Evolutionary conservation across 108 stramenopile genomes (phyloP).

Genomic region (Asterionellopsis glacialis): DNA sequence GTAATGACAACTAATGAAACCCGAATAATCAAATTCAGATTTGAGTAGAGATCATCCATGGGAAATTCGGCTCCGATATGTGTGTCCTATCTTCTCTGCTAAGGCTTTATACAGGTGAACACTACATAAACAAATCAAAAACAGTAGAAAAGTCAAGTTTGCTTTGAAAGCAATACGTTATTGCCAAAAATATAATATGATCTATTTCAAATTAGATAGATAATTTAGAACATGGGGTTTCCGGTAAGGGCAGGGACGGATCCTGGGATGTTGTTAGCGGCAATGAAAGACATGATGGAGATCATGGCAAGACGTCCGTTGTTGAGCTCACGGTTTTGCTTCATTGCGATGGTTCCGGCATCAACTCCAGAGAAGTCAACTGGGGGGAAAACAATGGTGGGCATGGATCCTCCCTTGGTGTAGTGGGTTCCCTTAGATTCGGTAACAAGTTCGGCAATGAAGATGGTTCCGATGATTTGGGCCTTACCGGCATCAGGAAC

Average conservation of each 20-base stretch:
- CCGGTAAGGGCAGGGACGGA: constrained; percentile 59
- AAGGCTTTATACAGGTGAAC: no score
- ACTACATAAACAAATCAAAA: no score
- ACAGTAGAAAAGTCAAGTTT: no score
- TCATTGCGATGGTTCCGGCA: constrained; percentile 43
- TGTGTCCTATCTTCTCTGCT: no score
- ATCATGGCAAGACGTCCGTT: constrained; percentile 76
- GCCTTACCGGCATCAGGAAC: constrained; percentile 79
- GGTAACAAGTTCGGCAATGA: constrained; percentile 64
- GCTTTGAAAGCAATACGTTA: no score
- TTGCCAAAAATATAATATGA: no score
- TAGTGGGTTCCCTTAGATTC: constrained; percentile 75
- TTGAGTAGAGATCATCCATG: no score
- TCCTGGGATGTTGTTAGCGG: constrained; percentile 63
- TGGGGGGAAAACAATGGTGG: constrained; percentile 81
- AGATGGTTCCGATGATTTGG: constrained; percentile 77
- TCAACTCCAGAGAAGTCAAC: constrained; percentile 78
- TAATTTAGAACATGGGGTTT: constrained; percentile 45
- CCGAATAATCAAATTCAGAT: no score
- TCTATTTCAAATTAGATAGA: no score
- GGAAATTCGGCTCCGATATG: no score
- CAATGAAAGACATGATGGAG: constrained; percentile 73
- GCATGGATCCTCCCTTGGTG: constrained; percentile 76
- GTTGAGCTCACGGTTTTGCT: constrained; percentile 57
- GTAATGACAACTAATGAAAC: no score